Evolutionary conservation across 345 rosid genomes (phyloP).

Genomic region (Conringia planisiliqua): DNA sequence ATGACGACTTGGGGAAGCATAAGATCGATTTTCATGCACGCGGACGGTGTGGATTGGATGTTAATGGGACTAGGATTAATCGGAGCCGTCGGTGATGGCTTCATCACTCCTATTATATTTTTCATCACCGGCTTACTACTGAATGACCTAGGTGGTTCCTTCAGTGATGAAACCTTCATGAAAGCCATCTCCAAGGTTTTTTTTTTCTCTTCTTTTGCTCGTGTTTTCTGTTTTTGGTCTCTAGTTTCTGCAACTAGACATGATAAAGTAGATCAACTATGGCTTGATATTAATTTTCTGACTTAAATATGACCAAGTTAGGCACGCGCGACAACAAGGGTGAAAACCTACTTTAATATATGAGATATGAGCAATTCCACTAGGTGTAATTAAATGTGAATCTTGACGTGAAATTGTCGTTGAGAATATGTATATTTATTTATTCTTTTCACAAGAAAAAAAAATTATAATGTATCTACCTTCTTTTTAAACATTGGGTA

Average conservation of each 20-base stretch:
- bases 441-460: neutral
- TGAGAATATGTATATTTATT: neutral
- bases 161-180: slow-evolving; percentile 23
- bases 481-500: neutral
- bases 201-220: neutral
- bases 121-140: slow-evolving; percentile 46
- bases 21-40: slow-evolving; percentile 59
- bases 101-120: slow-evolving; percentile 43
- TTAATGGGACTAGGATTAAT: slow-evolving; percentile 62
- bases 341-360: neutral
- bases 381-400: neutral
- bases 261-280: neutral
- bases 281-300: neutral
- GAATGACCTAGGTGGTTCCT: slow-evolving; percentile 56
- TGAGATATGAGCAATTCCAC: neutral
- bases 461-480: neutral
- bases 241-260: neutral
- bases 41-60: slow-evolving; percentile 50
- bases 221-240: neutral
- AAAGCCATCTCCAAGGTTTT: slow-evolving; percentile 47
- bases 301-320: neutral
- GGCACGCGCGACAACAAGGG: neutral
- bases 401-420: neutral
- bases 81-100: slow-evolving; percentile 72
- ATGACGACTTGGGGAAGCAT: slow-evolving; percentile 33